phyloP scores from a whole-genome alignment of 768 basidiomycete species.

The Hygrophoropsis aurantiaca region DNA sequence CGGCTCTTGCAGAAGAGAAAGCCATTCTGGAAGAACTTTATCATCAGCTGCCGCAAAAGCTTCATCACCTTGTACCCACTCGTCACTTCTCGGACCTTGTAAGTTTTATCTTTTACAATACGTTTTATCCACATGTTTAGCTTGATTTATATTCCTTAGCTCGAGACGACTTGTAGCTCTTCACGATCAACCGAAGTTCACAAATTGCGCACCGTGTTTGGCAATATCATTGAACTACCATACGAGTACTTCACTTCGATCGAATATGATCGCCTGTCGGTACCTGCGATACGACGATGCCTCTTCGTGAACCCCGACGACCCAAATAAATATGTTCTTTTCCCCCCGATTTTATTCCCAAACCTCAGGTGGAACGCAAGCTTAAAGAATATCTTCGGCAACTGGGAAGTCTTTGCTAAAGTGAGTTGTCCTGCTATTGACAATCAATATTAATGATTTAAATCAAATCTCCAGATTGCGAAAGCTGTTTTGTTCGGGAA shows the following conservation, averaged over 20 bases:
- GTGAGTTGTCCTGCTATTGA: slow-evolving; percentile 3
- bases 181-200: not conserved
- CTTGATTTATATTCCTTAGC: not conserved
- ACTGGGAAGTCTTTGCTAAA: slow-evolving; percentile 3
- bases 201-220: not conserved
- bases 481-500: too few relatives aligned
- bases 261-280: too few relatives aligned
- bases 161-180: not conserved
- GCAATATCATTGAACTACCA: slow-evolving; percentile 1
- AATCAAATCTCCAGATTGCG: too few relatives aligned
- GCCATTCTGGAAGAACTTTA: not conserved
- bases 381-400: not conserved
- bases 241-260: not conserved
- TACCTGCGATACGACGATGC: too few relatives aligned
- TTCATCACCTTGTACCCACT: not conserved
- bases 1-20: not conserved
- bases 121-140: not conserved
- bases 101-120: slow-evolving; percentile 1
- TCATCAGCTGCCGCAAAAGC: not conserved
- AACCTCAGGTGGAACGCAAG: not conserved
- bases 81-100: not conserved
- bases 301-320: too few relatives aligned
- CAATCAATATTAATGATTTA: slow-evolving; percentile 1
- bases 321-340: not conserved
- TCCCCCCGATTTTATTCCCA: slow-evolving; percentile 4